Conservation (phyloP, 805 yeast genomes). For the Wickerhamomyces chaumierensis region DNA sequence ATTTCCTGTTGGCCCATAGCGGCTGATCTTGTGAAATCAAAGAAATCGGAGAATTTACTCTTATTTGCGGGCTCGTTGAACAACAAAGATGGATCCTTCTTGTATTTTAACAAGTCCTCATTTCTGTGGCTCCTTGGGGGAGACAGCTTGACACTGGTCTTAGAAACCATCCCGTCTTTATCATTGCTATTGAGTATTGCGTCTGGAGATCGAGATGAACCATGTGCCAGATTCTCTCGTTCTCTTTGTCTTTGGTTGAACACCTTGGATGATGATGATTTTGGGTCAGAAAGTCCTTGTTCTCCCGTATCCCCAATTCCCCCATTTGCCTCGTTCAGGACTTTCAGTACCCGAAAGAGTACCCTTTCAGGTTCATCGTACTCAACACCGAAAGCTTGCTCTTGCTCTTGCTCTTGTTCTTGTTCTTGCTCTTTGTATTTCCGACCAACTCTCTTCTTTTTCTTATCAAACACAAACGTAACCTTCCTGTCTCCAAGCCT, state of each 20-base stretch:
- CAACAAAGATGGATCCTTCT: not conserved
- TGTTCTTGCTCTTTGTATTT: not conserved
- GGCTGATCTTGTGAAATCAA: not conserved
- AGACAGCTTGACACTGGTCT: too few relatives aligned
- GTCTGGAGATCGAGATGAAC: too few relatives aligned
- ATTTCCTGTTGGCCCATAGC: not conserved
- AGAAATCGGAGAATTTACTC: not conserved
- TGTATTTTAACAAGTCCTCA: not conserved
- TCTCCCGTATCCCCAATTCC: not conserved
- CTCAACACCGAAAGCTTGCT: too few relatives aligned
- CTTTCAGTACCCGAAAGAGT: not conserved
- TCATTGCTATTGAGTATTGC: too few relatives aligned
- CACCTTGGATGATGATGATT: not conserved
- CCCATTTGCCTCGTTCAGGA: not conserved
- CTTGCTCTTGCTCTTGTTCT: too few relatives aligned
- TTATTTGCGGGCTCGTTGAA: not conserved
- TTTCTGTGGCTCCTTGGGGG: not conserved
- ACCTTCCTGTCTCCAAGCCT: not conserved
- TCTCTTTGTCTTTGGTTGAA: not conserved
- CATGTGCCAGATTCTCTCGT: not conserved
- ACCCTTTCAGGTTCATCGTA: not conserved
- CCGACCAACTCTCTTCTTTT: not conserved
- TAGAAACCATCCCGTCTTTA: too few relatives aligned
- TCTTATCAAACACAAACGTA: not conserved
- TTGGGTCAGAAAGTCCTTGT: not conserved